Evolutionary conservation across 495 filamentous ascomycete species (phyloP), one percentile per base, ranked within the genome.

Genomic region (Tetracladium setigerum): DNA sequence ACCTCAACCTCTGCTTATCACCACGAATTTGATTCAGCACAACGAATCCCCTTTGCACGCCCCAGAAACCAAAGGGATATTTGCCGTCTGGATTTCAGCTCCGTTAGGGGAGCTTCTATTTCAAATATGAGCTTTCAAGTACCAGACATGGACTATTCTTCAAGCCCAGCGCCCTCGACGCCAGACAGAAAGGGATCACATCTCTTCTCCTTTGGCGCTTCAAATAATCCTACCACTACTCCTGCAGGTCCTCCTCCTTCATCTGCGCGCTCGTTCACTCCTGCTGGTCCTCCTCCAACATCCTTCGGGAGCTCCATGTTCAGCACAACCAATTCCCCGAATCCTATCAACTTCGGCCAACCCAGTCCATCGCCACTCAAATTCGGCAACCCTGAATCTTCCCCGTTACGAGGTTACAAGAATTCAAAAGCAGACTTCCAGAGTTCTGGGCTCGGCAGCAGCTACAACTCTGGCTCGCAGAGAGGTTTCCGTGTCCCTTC

Each of bases 181-280:
- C 59, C 60, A 35, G 56, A 61, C 40, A 50, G 37, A 43, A 53
- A 43, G 41, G 42, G 54, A 36, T 54, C 46, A 1, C 40, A 38
- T 44, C 24, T n/a, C 35, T 52, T 40, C 41, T 37, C 32, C 7
- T 65, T 63, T 47, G 63, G 50, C 24, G 61, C 66, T 6, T 51
- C 54, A 41, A 50, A 81, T 58, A 27, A 27, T 27, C 72, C 79
- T 30, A 89, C 89, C 0, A 90, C 84, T 1, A 91, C 88, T 16
- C 88, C 89, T 37, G 79, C 81, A 19, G 86, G 81, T 9, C 79
- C 76, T 39, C 87, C 88, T 12, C 86, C 86, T 17, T 80, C 78
- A 2, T 78, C 77, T 31, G 66, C 74, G 9, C 69, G 71, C 16
- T 88, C 86, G 27, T 88, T 88, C 62, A 87, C 84, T 22, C 86